Evolutionary conservation across 306 rosid genomes (phyloP).

Genomic region (Rosa rugosa): DNA sequence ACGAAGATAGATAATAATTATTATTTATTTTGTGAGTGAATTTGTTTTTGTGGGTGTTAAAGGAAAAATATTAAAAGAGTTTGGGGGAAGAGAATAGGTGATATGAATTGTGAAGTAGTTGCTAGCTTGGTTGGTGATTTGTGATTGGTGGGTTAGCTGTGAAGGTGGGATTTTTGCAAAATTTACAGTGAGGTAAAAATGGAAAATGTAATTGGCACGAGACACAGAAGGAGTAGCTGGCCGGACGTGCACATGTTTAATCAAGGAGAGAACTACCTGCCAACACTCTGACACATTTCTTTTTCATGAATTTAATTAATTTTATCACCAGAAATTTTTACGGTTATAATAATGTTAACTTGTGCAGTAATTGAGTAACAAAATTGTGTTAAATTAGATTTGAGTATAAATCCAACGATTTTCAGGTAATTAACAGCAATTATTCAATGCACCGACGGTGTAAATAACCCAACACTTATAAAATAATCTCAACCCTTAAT

Average conservation of each 20-base stretch:
- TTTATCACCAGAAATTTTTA: no score
- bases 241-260: slow-evolving; percentile 33
- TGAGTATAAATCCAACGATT: no score
- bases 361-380: no score
- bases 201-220: neutral
- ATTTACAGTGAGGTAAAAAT: neutral
- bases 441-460: no score
- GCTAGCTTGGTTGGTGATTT: neutral
- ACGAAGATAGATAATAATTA: neutral
- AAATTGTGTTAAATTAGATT: no score
- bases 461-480: no score
- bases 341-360: no score
- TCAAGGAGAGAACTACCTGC: neutral
- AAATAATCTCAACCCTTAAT: no score
- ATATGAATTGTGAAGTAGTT: neutral
- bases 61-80: neutral
- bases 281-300: neutral
- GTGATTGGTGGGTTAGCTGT: slow-evolving; percentile 15
- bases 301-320: neutral
- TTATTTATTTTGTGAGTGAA: slow-evolving; percentile 4
- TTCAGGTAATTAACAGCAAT: no score
- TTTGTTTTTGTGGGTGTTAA: slow-evolving; percentile 3
- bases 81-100: no score
- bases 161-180: neutral
- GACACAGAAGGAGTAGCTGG: slow-evolving; percentile 23